phyloP scores from a whole-genome alignment of 2,329 filamentous ascomycete genomes.

The Ceratocystis eucalypticola region DNA sequence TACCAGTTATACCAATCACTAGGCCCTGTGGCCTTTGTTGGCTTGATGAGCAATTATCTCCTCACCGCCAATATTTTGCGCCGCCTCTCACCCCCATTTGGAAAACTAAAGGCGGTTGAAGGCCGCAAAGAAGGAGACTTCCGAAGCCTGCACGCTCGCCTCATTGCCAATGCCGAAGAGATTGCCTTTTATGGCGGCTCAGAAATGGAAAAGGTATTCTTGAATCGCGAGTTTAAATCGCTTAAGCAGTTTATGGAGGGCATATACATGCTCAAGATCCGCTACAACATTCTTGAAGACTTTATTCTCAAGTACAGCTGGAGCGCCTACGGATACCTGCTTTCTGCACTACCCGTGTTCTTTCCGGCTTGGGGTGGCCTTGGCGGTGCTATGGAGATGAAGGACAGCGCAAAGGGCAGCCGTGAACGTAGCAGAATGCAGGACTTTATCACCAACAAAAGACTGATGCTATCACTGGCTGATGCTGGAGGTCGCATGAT shows the following conservation, averaged over 20 bases:
- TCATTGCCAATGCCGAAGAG: slow-evolving; percentile 95
- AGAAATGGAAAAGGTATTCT: slow-evolving; percentile 83
- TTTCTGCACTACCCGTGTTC: slow-evolving; percentile 88
- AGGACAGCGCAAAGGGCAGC: slow-evolving; percentile 38
- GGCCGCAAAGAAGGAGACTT: slow-evolving; percentile 93
- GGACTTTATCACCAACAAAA: slow-evolving; percentile 97
- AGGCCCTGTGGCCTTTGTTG: slow-evolving; percentile 73
- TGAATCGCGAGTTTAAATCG: slow-evolving; percentile 84
- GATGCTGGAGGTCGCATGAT: slow-evolving; percentile 97
- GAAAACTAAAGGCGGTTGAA: slow-evolving; percentile 91
- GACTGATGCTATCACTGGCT: slow-evolving; percentile 90
- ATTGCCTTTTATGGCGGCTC: slow-evolving; percentile 95
- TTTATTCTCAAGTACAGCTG: slow-evolving; percentile 97
- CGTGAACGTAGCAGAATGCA: slow-evolving; percentile 84
- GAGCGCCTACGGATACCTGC: slow-evolving; percentile 92
- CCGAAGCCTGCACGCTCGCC: slow-evolving; percentile 71
- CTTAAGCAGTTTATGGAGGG: slow-evolving; percentile 95
- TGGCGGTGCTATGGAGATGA: slow-evolving; percentile 56
- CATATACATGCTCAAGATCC: slow-evolving; percentile 94
- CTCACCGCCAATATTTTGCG: slow-evolving; percentile 81
- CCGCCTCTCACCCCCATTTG: slow-evolving; percentile 83
- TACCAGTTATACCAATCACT: slow-evolving; percentile 90
- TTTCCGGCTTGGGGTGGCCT: slow-evolving; percentile 85
- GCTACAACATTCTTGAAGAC: slow-evolving; percentile 97
- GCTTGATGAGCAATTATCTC: slow-evolving; percentile 84